Conservation (phyloP, 495 filamentous ascomycete genomes). For the Penicillium bialowiezense region DNA sequence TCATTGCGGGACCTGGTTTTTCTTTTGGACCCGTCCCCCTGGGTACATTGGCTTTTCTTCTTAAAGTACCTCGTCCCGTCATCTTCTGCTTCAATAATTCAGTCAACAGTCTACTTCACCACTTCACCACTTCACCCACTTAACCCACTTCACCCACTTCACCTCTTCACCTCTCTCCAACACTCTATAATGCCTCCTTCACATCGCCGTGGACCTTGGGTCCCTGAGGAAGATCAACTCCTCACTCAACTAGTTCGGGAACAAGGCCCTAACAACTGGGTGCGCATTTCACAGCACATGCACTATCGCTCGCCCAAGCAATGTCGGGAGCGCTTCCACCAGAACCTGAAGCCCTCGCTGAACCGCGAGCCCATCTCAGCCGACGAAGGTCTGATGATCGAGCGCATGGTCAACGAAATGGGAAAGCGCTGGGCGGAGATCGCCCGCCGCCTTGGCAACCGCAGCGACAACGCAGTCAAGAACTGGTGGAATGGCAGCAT, state of each 20-base stretch:
- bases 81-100: too few species aligned
- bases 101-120: too few species aligned
- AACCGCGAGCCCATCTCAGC: conserved; percentile 90
- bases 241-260: conserved; percentile 70
- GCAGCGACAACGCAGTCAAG: conserved; percentile 97
- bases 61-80: conserved; percentile 11
- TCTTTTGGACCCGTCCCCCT: conserved; percentile 42
- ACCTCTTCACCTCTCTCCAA: neutral
- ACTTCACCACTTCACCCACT: neutral
- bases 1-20: conserved; percentile 42
- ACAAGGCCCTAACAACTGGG: conserved; percentile 89
- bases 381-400: conserved; percentile 82
- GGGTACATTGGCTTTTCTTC: conserved; percentile 26
- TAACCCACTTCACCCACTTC: neutral
- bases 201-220: conserved; percentile 87
- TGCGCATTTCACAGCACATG: conserved; percentile 76
- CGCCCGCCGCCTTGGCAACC: conserved; percentile 76
- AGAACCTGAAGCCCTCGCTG: conserved; percentile 88
- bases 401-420: conserved; percentile 73
- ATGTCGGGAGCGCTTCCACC: conserved; percentile 92
- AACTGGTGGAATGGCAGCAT: conserved; percentile 99
- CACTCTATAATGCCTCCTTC: conserved; percentile 40
- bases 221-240: conserved; percentile 70
- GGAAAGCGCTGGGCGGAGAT: conserved; percentile 97
- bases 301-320: conserved; percentile 86